Conservation (phyloP, 129 eudicot species). For the Arctium minus region DNA sequence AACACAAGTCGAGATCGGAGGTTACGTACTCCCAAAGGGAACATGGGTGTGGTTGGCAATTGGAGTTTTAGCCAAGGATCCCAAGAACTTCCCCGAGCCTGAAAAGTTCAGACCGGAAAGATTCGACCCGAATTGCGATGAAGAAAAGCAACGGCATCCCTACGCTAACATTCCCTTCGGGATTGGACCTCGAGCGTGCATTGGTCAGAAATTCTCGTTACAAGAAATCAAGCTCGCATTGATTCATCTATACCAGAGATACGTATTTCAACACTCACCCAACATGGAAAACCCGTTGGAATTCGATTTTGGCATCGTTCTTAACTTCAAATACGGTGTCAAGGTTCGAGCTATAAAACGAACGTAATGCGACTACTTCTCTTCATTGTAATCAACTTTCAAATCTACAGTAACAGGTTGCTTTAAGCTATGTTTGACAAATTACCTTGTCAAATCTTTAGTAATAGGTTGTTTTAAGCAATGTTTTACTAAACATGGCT, state of each 20-base stretch:
- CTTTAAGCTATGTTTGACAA: not conserved
- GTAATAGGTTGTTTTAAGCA: too few species aligned
- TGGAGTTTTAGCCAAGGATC: slow-evolving; percentile 95
- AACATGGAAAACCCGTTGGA: slow-evolving; percentile 82
- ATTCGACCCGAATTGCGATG: slow-evolving; percentile 71
- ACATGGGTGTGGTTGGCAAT: slow-evolving; percentile 98
- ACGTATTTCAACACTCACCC: slow-evolving; percentile 69
- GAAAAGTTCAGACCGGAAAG: slow-evolving; percentile 90
- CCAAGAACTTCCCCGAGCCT: slow-evolving; percentile 84
- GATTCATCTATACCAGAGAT: slow-evolving; percentile 74
- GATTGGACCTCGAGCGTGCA: slow-evolving; percentile 90
- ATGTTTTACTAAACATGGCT: too few species aligned
- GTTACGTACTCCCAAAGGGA: slow-evolving; percentile 92
- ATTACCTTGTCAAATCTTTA: too few species aligned
- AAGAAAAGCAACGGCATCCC: slow-evolving; percentile 84
- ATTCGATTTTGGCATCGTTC: slow-evolving; percentile 78
- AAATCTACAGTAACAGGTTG: not conserved
- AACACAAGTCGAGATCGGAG: slow-evolving; percentile 72
- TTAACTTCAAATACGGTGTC: slow-evolving; percentile 82
- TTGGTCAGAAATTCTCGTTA: slow-evolving; percentile 81
- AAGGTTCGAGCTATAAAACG: slow-evolving; percentile 80
- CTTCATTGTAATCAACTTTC: not conserved
- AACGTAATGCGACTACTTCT: not conserved
- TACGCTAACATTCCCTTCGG: slow-evolving; percentile 96
- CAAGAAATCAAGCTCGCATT: slow-evolving; percentile 85